Conservation (phyloP, 164 flowering plant genomes). For the Warburgia ugandensis region DNA sequence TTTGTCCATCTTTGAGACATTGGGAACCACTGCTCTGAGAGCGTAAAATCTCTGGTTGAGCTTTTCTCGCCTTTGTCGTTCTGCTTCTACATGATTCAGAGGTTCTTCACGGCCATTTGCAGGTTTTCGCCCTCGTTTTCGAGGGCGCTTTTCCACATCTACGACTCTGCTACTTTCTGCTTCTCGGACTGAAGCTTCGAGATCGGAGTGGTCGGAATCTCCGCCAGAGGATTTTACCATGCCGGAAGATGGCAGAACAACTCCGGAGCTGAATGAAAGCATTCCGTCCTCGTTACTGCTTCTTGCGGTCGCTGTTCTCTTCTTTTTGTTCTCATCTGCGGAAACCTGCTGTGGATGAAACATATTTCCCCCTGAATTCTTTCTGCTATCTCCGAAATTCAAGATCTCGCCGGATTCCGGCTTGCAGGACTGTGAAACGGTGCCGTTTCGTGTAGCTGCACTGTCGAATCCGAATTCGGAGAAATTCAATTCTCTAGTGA, state of each 20-base stretch:
- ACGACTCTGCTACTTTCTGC: constrained; percentile 50
- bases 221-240: constrained; percentile 27
- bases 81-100: constrained; percentile 92
- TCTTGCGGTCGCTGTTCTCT: constrained; percentile 39
- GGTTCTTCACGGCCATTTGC: constrained; percentile 96
- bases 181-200: constrained; percentile 73
- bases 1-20: constrained; percentile 96
- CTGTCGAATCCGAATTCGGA: constrained; percentile 41
- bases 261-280: constrained; percentile 66
- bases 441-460: constrained; percentile 16
- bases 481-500: constrained; percentile 50
- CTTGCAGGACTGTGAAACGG: constrained; percentile 38
- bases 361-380: constrained; percentile 23
- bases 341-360: constrained; percentile 23
- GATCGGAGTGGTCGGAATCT: constrained; percentile 87
- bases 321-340: constrained; percentile 33
- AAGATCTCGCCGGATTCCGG: constrained; percentile 77
- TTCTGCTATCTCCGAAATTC: constrained; percentile 69
- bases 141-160: constrained; percentile 61
- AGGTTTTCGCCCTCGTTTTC: constrained; percentile 87
- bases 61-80: constrained; percentile 91
- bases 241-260: constrained; percentile 42
- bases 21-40: constrained; percentile 86
- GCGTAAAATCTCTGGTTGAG: constrained; percentile 93
- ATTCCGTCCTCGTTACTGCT: constrained; percentile 72